Percentiles rank a stretch among this genome's conserved stretches.
These are phyloP conservation scores for Boletus edulis DNA, from an alignment of 768 basidiomycete genomes.

Conservation along the genomic window DNA sequence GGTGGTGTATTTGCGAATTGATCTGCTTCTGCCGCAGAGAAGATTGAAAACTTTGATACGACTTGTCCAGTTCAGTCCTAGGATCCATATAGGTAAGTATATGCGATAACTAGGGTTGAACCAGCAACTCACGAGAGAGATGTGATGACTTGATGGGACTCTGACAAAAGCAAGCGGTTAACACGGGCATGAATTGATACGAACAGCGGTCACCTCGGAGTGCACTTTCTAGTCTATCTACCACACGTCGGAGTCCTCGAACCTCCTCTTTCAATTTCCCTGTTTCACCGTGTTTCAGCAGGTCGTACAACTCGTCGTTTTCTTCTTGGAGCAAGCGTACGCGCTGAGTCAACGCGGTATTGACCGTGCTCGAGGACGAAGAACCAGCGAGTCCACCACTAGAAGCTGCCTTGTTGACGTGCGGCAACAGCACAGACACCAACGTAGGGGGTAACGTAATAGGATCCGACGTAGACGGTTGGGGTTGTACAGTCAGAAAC, in stretches of 20 bases:
- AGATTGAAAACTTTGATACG: constrained; percentile 59
- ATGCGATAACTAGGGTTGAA: constrained; percentile 1
- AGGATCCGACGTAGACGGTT: constrained; percentile 55
- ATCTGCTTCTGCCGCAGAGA: constrained; percentile 40
- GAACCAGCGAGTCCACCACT: constrained; percentile 29
- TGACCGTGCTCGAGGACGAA: constrained; percentile 52
- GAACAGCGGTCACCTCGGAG: constrained; percentile 58
- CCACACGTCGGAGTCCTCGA: constrained; percentile 61
- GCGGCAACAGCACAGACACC: constrained; percentile 66
- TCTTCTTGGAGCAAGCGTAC: constrained; percentile 76
- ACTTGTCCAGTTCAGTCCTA: constrained; percentile 77
- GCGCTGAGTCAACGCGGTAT: constrained; percentile 73
- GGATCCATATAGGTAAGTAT: constrained; percentile 16
- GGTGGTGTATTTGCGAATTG: constrained; percentile 33
- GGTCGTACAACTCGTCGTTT: constrained; percentile 81
- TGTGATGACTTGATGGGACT: constrained; percentile 72
- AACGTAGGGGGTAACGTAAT: constrained; percentile 71
- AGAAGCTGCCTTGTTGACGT: constrained; percentile 47
- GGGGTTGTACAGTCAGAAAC: constrained; percentile 59
- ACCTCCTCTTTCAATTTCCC: constrained; percentile 83
- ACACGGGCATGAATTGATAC: background rate
- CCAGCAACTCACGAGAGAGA: constrained; percentile 62
- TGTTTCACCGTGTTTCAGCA: constrained; percentile 72
- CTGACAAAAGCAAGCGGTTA: constrained; percentile 36
- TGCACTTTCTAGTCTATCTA: constrained; percentile 68